Conservation (phyloP, 164 flowering plant species). For the Chimonanthus praecox region DNA sequence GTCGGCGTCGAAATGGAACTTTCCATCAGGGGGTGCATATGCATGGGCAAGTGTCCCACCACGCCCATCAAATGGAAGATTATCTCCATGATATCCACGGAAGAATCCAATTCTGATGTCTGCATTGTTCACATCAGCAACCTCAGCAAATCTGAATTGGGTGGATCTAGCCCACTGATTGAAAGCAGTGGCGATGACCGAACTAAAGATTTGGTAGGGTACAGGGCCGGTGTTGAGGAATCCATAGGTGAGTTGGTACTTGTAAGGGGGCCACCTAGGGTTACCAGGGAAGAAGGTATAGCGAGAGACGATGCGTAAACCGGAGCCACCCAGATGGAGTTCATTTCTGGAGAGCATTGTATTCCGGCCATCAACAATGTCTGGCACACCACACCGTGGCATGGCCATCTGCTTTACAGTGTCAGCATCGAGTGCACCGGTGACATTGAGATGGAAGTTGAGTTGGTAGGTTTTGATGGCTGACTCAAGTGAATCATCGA, state of each 20-base stretch:
- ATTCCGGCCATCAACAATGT: conserved; percentile 22
- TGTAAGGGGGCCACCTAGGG: conserved; percentile 51
- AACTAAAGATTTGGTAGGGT: conserved; percentile 27
- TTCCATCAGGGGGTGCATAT: background rate
- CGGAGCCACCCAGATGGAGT: background rate
- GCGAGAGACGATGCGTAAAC: conserved; percentile 43
- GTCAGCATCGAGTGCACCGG: conserved; percentile 35
- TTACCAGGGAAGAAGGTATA: conserved; percentile 50
- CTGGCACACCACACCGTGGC: conserved; percentile 71
- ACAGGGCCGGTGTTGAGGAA: conserved; percentile 31
- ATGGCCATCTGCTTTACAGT: conserved; percentile 34
- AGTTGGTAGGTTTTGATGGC: conserved; percentile 56
- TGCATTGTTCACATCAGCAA: background rate
- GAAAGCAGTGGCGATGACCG: conserved; percentile 50
- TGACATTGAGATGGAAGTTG: conserved; percentile 41
- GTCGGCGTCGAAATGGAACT: conserved; percentile 33
- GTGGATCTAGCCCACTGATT: conserved; percentile 46
- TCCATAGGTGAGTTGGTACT: conserved; percentile 41
- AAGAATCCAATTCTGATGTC: conserved; percentile 42
- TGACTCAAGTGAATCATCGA: conserved; percentile 43
- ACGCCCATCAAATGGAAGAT: background rate
- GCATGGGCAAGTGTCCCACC: background rate
- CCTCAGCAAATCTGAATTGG: conserved; percentile 21
- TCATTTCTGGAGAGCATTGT: background rate
- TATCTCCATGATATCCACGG: background rate